Conservation (phyloP, 768 basidiomycete species). For the Vararia minispora region DNA sequence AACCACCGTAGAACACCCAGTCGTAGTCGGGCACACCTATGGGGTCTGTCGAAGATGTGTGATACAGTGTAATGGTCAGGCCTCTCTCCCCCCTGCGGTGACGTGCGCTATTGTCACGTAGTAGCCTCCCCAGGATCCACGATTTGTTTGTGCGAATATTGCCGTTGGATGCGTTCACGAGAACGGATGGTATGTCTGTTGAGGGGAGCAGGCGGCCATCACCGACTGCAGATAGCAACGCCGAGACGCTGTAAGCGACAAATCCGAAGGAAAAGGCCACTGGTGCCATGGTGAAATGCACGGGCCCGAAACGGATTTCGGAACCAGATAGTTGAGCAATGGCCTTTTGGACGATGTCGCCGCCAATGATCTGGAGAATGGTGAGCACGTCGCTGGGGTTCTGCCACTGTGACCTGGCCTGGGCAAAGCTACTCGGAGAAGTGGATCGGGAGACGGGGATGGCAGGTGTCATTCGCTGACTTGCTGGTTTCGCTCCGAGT, state of each 20-base stretch:
- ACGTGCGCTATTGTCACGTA: constrained; percentile 18
- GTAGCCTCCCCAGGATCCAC: constrained; percentile 21
- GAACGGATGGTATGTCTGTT: constrained; percentile 15
- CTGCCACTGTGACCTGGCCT: constrained; percentile 14
- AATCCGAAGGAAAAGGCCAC: constrained; percentile 25
- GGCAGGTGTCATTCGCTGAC: too few species aligned
- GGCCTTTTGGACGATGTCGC: constrained; percentile 21
- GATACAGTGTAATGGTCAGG: constrained; percentile 16
- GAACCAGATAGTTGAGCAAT: constrained; percentile 20
- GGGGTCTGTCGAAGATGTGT: constrained; percentile 6
- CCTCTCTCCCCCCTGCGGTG: constrained; percentile 8
- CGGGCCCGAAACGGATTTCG: too few species aligned
- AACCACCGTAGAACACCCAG: constrained; percentile 19
- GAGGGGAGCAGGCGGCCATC: constrained; percentile 19
- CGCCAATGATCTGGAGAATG: constrained; percentile 22
- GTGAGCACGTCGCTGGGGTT: constrained; percentile 19
- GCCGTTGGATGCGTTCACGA: constrained; percentile 18
- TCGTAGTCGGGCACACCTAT: constrained; percentile 18
- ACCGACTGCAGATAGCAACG: constrained; percentile 17
- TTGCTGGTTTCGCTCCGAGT: too few species aligned
- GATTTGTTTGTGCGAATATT: constrained; percentile 17
- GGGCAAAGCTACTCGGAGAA: not conserved
- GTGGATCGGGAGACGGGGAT: not conserved
- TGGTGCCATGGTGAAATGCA: constrained; percentile 14
- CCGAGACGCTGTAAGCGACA: constrained; percentile 22